Conservation (phyloP, 2,329 filamentous ascomycete genomes). For the Hypoxylon sp. region DNA sequence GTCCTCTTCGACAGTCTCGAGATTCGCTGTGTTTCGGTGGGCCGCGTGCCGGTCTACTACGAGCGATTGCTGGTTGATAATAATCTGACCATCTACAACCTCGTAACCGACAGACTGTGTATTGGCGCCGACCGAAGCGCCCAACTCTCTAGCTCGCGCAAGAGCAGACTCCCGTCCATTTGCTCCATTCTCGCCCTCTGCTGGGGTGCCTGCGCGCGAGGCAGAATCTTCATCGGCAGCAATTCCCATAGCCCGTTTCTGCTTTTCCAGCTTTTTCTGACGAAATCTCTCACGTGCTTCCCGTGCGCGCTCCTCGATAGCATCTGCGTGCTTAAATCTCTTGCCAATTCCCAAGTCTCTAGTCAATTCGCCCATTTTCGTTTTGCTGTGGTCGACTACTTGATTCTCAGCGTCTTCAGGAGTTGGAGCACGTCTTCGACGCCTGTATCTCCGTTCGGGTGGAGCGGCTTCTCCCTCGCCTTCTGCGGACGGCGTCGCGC, state of each 20-base stretch:
- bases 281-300: conserved; percentile 53
- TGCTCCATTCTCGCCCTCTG: conserved; percentile 40
- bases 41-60: conserved; percentile 76
- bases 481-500: conserved; percentile 35
- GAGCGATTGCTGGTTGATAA: conserved; percentile 76
- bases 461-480: conserved; percentile 42
- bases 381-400: conserved; percentile 72
- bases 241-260: conserved; percentile 50
- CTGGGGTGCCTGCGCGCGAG: conserved; percentile 39
- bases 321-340: conserved; percentile 79
- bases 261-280: conserved; percentile 57
- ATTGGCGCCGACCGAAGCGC: conserved; percentile 46
- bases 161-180: conserved; percentile 39
- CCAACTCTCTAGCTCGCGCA: conserved; percentile 42
- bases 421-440: conserved; percentile 62
- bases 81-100: conserved; percentile 78
- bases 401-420: conserved; percentile 73
- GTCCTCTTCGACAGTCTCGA: conserved; percentile 79
- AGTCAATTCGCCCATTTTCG: conserved; percentile 80
- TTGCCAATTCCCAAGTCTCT: conserved; percentile 78
- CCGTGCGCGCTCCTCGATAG: conserved; percentile 76
- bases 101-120: conserved; percentile 57
- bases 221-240: conserved; percentile 37
- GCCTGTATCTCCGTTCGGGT: conserved; percentile 43
- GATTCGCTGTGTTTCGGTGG: conserved; percentile 59